phyloP scores from a whole-genome alignment of 2,329 filamentous ascomycete species.

The Beauveria sp. region DNA sequence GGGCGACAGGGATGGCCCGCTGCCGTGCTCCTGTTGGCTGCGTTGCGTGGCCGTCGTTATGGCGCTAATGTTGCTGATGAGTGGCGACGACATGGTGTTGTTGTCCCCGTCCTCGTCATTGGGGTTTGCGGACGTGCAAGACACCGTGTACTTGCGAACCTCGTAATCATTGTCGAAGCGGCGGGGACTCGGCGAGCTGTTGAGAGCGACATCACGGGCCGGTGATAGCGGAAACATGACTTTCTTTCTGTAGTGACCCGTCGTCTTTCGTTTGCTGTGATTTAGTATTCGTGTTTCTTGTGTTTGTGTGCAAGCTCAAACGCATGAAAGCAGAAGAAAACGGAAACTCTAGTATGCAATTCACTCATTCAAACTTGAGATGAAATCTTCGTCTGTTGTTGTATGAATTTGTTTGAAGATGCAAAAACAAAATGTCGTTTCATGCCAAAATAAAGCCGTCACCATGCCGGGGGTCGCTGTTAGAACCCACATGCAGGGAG shows the following conservation, averaged over 20 bases:
- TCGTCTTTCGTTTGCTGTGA: neutral
- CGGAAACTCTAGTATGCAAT: neutral
- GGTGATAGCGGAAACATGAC: slow-evolving; percentile 35
- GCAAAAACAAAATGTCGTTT: neutral
- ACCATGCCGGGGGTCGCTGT: neutral
- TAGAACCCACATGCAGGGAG: neutral
- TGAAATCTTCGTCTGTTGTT: neutral
- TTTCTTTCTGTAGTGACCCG: neutral
- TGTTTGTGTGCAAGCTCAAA: neutral
- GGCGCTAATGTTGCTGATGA: slow-evolving; percentile 38
- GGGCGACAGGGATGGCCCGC: slow-evolving; percentile 24
- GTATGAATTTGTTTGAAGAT: neutral
- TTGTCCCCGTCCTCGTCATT: neutral
- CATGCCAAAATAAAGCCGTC: neutral
- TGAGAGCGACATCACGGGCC: slow-evolving; percentile 30
- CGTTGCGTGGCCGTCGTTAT: slow-evolving; percentile 19
- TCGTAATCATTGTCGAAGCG: slow-evolving; percentile 27
- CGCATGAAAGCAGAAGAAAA: neutral
- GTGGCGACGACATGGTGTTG: slow-evolving; percentile 29
- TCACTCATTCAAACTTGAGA: neutral
- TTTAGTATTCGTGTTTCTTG: neutral
- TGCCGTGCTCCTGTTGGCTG: neutral
- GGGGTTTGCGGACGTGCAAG: slow-evolving; percentile 14
- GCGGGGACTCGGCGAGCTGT: slow-evolving; percentile 24
- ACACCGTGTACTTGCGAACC: slow-evolving; percentile 21